Base-by-base conservation (phyloP, 306 rosid genomes). In the Cucurbita maxima region DNA sequence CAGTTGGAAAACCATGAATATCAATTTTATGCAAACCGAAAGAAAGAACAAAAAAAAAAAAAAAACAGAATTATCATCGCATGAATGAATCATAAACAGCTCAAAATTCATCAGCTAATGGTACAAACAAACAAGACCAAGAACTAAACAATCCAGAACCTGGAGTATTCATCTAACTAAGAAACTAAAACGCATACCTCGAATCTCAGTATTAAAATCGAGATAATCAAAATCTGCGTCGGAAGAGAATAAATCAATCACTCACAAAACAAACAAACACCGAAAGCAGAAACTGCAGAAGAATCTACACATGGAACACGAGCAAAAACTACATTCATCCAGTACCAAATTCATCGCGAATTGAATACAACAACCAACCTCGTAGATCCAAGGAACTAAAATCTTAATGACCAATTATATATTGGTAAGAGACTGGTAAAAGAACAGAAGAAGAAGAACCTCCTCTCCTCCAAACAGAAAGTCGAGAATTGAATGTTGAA, bases 371-470 rank as follows among this genome's bases (percentile, higher is more conserved):
- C 77, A 73, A 78, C 40, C 53, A 66, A 75, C 52, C 83, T 73
- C 80, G 52, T 56, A 79, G 83, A 89, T 89, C 71, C 88, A 80
- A 77, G 50, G 75, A 80, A 82, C 51, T 68, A 72, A 58, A 56
- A 58, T 43, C 75, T 80, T 73, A 6, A 38, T 75, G 48, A 58
- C 71, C 60, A 78, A 74, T 14, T 56, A 25, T 63, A 30, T 79
- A 75, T 55, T 10, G 68, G 78, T 19, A 62, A 38, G 13, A 10
- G 77, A 79, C 15, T 77, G 72, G 16, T 50, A 47, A 58, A 50
- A 45, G 62, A 44, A 22, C 48, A 73, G 60, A 87, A 87, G 87
- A 87, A 51, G 55, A 60, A 60, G 67, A 60, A 88, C 84, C 81
- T 75, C 72, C 9, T 36, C 16, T 36, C 47, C 50, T 1, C 30